phyloP scores from a whole-genome alignment of 768 basidiomycete genomes.

The Tylopilus plumbeoviolaceoides region DNA sequence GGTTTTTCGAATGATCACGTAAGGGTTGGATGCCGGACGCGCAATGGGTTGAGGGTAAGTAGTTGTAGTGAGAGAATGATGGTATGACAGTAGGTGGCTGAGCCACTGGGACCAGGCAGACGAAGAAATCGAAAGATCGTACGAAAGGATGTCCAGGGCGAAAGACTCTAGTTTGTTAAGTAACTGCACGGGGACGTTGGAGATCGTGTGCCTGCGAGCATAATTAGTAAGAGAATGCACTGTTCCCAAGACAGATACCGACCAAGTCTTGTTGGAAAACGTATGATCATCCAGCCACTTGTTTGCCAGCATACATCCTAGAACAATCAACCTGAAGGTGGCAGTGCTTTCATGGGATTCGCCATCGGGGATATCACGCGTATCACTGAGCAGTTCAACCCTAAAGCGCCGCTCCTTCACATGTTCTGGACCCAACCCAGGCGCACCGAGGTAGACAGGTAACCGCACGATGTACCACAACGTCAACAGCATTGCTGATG shows the following conservation, averaged over 20 bases:
- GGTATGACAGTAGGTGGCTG: conserved; percentile 57
- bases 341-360: conserved; percentile 54
- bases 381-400: conserved; percentile 55
- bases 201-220: conserved; percentile 67
- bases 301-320: conserved; percentile 83
- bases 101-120: conserved; percentile 72
- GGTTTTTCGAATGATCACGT: conserved; percentile 60
- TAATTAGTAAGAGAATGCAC: conserved; percentile 1
- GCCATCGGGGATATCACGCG: conserved; percentile 36
- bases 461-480: conserved; percentile 80
- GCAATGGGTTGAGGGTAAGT: conserved; percentile 71
- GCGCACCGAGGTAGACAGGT: conserved; percentile 61
- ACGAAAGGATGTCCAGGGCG: conserved; percentile 63
- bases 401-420: conserved; percentile 63
- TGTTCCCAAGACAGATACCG: conserved; percentile 19
- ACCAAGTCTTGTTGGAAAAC: conserved; percentile 89
- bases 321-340: conserved; percentile 69
- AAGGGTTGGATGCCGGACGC: conserved; percentile 69
- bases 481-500: conserved; percentile 73
- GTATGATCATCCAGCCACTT: conserved; percentile 90
- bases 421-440: conserved; percentile 47
- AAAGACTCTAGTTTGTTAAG: conserved; percentile 71
- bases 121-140: conserved; percentile 65
- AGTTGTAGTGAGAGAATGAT: conserved; percentile 57
- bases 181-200: conserved; percentile 64